Evolutionary conservation across 768 basidiomycete genomes (phyloP), one percentile per base, ranked within the genome.

Genomic region (Bullera alba): DNA sequence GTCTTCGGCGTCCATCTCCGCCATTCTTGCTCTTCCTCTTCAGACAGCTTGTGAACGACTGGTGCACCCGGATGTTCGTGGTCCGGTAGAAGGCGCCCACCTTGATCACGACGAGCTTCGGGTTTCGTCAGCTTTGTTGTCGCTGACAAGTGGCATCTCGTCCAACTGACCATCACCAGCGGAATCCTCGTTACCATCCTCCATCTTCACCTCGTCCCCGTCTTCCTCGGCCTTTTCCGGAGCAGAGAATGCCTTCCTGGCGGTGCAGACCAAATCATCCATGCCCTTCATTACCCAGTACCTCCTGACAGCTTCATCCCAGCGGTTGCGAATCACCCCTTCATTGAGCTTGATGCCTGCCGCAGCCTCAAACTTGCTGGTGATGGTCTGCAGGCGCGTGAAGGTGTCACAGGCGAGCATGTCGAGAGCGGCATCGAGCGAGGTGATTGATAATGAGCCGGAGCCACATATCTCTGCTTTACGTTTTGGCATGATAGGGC

Each of bases 391-490:
- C 10, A 68, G 43, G 5, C 61, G 43, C 2, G 60, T 53, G 26
- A 65, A 68, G 4, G 66, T 65, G 14, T 68, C 66, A 28, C 60
- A 65, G 12, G 54, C 66, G n/a, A 68, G 53, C 21, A 68, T 39
- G 42, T 68, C 66, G 19, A 68, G 53, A n/a, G 66, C 66, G n/a
- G 63, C 66, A 50, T 68, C 66, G 29, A 68, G 42, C 16, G 57
- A 57, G 21, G 48, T 45, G 17, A 64, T 41, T n/a, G 62, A 26
- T 7, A 43, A 26, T 14, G 19, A 26, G 5, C 27, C 23, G 10
- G 7, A 10, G 10, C 12, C 8, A 22, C 12, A 41, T 14, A 10
- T 7, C 12, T 43, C 42, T 6, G 23, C 6, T 19, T 43, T 43
- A 14, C 42, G 42, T 28, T 43, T 43, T 10, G 42, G 42, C 42